A percentile compares a stretch with the other conserved stretches of the same genome.
phyloP scores from a whole-genome alignment of 345 rosid genomes.

The Leavenworthia alabamica region DNA sequence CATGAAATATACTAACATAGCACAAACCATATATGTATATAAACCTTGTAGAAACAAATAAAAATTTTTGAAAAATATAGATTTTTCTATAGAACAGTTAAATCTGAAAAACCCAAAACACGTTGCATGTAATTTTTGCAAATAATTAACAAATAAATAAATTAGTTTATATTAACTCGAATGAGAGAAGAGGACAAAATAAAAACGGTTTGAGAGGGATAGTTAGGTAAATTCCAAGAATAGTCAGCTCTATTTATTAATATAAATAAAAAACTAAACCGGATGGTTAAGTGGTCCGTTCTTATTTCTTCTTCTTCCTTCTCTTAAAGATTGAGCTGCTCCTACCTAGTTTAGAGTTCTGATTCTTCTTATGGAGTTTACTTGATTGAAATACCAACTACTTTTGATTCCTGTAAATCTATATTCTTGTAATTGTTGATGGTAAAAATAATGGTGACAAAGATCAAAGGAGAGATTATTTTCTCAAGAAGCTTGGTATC shows the following conservation, averaged over 20 bases:
- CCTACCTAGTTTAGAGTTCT: not conserved
- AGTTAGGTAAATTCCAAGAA: slow-evolving; percentile 17
- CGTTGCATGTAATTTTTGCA: not conserved
- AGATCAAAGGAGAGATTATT: slow-evolving; percentile 57
- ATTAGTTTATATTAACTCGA: not conserved
- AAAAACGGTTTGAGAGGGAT: slow-evolving; percentile 24
- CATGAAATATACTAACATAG: not conserved
- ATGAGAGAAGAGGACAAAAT: not conserved
- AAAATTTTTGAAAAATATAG: not conserved
- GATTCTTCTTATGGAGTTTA: not conserved
- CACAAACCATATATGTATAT: not conserved
- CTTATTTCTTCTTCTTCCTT: slow-evolving; percentile 14
- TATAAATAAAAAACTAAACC: not conserved
- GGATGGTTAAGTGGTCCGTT: slow-evolving; percentile 24
- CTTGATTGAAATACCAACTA: not conserved
- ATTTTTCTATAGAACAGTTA: not conserved
- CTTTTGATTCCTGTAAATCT: not conserved
- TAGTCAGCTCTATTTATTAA: not conserved
- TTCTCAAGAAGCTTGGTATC: slow-evolving; percentile 44
- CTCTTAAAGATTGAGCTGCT: slow-evolving; percentile 16
- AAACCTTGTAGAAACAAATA: not conserved
- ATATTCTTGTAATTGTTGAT: not conserved
- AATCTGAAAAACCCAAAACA: too few relatives aligned
- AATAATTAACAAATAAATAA: not conserved
- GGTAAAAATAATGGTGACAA: slow-evolving; percentile 41